Base-by-base conservation (phyloP, 768 basidiomycete species). In the Mycena filopes region DNA sequence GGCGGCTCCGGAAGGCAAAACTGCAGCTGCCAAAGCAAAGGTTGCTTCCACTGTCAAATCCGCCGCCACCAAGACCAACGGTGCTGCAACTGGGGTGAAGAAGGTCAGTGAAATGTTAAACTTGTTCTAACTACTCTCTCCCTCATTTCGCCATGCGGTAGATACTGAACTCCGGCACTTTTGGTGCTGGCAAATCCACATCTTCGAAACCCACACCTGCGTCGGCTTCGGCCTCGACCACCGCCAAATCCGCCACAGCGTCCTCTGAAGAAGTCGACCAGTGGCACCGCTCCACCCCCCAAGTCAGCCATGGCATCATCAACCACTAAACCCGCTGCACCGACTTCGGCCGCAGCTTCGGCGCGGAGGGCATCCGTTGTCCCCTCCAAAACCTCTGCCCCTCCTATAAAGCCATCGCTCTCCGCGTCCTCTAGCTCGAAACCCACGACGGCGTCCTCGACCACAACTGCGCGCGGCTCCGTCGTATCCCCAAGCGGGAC, bases 161-260 rank as follows among this genome's bases (percentile, higher is more conserved):
- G 91, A 83, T 89, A 61, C 79, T 89, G 70, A 87, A 79, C 76
- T 85, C 89, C 61, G 87, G 89, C 66, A 89, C 89, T 67, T 89
- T 89, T 80, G 86, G 88, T 67, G 70, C 84, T 73, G 87, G 88
- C 60, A 69, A 69, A 31, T 20, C 63, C 43, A 47, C 23, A 43
- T 28, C 62, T 10, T 50, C 49, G 29, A 65, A 69, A 59, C 68
- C 68, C 5, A 42, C 67, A 23, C n/a, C 55, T 47, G n/a, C n/a
- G n/a, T 54, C 64, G 31, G 40, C 46, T 7, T 29, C 65, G 6
- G 33, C 65, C 12, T 55, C 65, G 18, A 78, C 81, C 43, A 63
- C 76, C 43, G 66, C 81, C 55, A 88, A 88, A 75, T 73, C 85
- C 48, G 66, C 77, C 57, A 66, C 70, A 12, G 65, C 73, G 18